A percentile compares a stretch with the other conserved stretches of the same genome.
Conservation (phyloP, 495 filamentous ascomycete species). For the Friedmanniomyces endolithicus region DNA sequence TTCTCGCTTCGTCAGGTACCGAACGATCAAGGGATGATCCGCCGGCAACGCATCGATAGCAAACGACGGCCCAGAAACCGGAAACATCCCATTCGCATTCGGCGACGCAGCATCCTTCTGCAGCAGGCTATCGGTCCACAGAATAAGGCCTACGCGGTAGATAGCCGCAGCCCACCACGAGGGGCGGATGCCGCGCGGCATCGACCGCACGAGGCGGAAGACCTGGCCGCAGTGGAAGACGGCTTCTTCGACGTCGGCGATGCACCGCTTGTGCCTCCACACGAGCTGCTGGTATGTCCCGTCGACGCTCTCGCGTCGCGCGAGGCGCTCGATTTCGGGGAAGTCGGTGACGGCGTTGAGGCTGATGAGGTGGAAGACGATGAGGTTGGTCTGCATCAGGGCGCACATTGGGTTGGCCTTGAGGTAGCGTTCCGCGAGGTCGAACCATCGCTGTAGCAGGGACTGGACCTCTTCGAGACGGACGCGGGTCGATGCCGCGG, state of each 20-base stretch:
- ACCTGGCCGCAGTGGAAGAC: conserved; percentile 51
- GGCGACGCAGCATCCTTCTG: conserved; percentile 24
- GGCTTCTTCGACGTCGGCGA: conserved; percentile 42
- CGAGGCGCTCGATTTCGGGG: conserved; percentile 45
- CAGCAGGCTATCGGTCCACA: conserved; percentile 30
- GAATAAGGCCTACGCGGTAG: conserved; percentile 30
- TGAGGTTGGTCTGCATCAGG: conserved; percentile 42
- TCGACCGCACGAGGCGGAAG: conserved; percentile 36
- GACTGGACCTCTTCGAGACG: conserved; percentile 43
- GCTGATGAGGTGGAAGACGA: conserved; percentile 51
- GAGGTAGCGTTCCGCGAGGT: conserved; percentile 34
- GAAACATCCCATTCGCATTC: conserved; percentile 18
- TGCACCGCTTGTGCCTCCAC: conserved; percentile 39
- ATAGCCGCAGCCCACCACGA: conserved; percentile 34
- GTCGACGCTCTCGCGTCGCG: conserved; percentile 40
- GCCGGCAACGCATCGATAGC: conserved; percentile 27
- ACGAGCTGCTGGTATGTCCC: conserved; percentile 37
- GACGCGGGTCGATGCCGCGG: conserved; percentile 38
- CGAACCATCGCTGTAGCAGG: conserved; percentile 47
- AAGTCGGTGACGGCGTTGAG: conserved; percentile 49
- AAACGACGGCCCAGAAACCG: conserved; percentile 23
- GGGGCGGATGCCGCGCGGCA: conserved; percentile 30
- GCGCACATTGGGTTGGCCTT: conserved; percentile 29
- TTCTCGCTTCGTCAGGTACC: conserved; percentile 30
- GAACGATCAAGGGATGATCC: conserved; percentile 29